phyloP scores from a whole-genome alignment of 2,329 filamentous ascomycete species.

The Teratosphaeriaceae sp. region DNA sequence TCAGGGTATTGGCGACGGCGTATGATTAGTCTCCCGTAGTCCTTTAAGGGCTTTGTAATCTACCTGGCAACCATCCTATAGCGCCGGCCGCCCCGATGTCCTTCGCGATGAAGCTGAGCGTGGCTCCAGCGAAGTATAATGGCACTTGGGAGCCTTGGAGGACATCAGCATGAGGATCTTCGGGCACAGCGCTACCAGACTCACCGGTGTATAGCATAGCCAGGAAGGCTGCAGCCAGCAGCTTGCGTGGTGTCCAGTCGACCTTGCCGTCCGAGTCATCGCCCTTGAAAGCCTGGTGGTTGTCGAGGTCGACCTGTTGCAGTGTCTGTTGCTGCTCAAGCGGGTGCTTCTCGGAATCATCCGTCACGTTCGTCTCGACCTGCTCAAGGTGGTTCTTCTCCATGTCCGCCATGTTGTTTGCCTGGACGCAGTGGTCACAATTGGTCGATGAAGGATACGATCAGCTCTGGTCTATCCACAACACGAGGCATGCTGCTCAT shows the following conservation, averaged over 20 bases:
- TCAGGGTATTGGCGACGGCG: slow-evolving; percentile 47
- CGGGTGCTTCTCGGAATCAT: not conserved
- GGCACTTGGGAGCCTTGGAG: slow-evolving; percentile 18
- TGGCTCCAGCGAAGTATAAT: slow-evolving; percentile 20
- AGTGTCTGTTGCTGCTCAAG: slow-evolving; percentile 5
- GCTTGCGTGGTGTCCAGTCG: slow-evolving; percentile 28
- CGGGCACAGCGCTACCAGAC: slow-evolving; percentile 4
- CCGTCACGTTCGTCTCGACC: not conserved
- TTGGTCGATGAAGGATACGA: too few relatives aligned
- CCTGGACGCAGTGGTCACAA: too few relatives aligned
- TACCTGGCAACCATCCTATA: slow-evolving; percentile 20
- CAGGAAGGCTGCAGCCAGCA: slow-evolving; percentile 31
- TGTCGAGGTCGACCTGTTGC: slow-evolving; percentile 27
- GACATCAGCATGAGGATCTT: not conserved
- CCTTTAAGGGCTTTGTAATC: too few relatives aligned
- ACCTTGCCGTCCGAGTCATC: slow-evolving; percentile 36
- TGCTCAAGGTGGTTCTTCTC: slow-evolving; percentile 5
- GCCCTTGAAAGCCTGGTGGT: slow-evolving; percentile 32
- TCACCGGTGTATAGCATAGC: slow-evolving; percentile 32
- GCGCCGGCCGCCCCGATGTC: slow-evolving; percentile 14
- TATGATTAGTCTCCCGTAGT: too few relatives aligned
- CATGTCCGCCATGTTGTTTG: slow-evolving; percentile 5
- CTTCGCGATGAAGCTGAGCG: slow-evolving; percentile 17
- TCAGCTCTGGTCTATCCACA: too few relatives aligned
- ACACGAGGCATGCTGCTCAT: too few relatives aligned